Percentiles rank a stretch among this genome's conserved stretches.
Conservation (phyloP, 2,329 filamentous ascomycete species). For the Daldinia eschscholtzii region DNA sequence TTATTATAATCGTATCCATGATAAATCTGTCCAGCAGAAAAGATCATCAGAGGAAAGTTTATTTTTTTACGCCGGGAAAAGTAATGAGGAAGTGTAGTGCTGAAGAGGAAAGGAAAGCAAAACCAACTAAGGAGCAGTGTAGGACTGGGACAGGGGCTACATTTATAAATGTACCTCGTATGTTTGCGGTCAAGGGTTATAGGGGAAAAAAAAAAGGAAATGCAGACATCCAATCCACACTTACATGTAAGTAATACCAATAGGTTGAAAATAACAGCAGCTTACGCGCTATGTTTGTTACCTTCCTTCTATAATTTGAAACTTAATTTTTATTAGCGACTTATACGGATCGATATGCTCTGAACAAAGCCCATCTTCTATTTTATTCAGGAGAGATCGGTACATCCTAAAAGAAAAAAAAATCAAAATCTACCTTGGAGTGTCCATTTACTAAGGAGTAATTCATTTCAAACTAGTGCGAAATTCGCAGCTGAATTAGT, state of each 20-base stretch:
- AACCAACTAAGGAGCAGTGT: conserved; percentile 26
- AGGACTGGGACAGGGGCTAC: conserved; percentile 39
- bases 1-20: conserved; percentile 48
- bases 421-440: not conserved
- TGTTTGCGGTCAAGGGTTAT: conserved; percentile 6
- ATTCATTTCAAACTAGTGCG: conserved; percentile 28
- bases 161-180: conserved; percentile 21
- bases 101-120: conserved; percentile 13
- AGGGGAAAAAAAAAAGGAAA: conserved; percentile 10
- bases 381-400: conserved; percentile 3
- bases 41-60: conserved; percentile 5
- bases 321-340: not conserved
- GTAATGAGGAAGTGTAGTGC: conserved; percentile 16
- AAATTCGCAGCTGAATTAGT: conserved; percentile 27
- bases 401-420: conserved; percentile 1
- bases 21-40: conserved; percentile 32
- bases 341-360: not conserved
- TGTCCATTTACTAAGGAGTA: not conserved
- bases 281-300: not conserved
- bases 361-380: not conserved
- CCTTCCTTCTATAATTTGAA: conserved; percentile 6
- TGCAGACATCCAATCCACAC: conserved; percentile 8
- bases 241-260: not conserved
- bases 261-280: not conserved
- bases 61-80: conserved; percentile 6